Evolutionary conservation across 192 early-diverging fungal species (phyloP).

Genomic region (Coemansia furcata): DNA sequence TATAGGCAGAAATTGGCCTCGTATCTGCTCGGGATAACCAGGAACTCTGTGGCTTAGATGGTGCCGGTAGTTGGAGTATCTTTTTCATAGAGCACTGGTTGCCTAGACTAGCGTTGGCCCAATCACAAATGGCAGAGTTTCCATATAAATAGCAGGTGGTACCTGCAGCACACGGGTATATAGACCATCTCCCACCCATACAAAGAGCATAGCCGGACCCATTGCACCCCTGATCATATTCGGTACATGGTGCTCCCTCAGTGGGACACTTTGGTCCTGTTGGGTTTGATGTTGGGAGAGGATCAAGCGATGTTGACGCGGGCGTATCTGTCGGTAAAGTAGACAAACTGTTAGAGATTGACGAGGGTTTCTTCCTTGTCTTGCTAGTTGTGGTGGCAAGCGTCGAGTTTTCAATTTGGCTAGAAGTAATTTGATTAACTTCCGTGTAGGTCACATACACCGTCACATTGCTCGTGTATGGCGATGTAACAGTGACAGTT

Average conservation of each 20-base stretch:
- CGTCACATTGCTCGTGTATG: constrained; percentile 22
- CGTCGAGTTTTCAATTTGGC: background rate
- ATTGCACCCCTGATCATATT: constrained; percentile 42
- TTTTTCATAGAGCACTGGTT: constrained; percentile 28
- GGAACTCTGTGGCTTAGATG: constrained; percentile 12
- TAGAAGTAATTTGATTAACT: background rate
- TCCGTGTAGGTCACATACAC: constrained; percentile 14
- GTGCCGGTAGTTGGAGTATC: constrained; percentile 22
- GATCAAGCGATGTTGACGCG: background rate
- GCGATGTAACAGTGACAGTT: constrained; percentile 12
- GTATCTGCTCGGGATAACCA: constrained; percentile 21
- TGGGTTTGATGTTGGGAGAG: constrained; percentile 12
- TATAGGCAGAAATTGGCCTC: constrained; percentile 26
- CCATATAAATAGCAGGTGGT: constrained; percentile 46
- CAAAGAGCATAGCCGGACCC: constrained; percentile 50
- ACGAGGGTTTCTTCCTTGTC: too few species aligned
- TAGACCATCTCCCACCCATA: constrained; percentile 42
- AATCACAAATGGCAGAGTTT: constrained; percentile 33
- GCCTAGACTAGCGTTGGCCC: constrained; percentile 28
- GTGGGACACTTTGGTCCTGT: constrained; percentile 26
- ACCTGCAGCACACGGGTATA: constrained; percentile 43
- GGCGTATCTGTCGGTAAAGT: background rate
- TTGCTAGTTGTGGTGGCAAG: background rate
- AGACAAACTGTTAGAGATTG: background rate
- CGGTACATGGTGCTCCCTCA: constrained; percentile 44